Evolutionary conservation across 305 asterid genomes (phyloP), one percentile per base, ranked within the genome.

Genomic region (Fraxinus xanthoxyloides): DNA sequence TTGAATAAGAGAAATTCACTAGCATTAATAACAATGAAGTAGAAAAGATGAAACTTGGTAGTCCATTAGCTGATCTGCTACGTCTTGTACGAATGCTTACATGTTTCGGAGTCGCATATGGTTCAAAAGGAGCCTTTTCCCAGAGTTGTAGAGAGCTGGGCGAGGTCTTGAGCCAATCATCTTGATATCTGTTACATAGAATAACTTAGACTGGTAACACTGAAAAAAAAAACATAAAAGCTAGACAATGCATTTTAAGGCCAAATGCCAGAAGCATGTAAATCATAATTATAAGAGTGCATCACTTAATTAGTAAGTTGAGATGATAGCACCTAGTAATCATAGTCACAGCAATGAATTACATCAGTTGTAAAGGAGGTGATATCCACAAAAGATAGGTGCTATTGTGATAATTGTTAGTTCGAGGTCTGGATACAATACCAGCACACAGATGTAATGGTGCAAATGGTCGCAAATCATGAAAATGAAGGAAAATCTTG

Each of bases 111-210:
- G 95, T 91, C 23, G 98, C 99, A 81, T 97, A 97, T 75, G 99
- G 99, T 89, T 97, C 99, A 82, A 97, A 90, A 77, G 98, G 99
- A 87, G 98, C 99, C 92, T 97, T 97, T 78, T 97, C 99, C 99
- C 99, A 97, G 84, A 92, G 78, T 81, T 93, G 95, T 72, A 97
- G 89, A 84, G 97, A 93, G 87, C 90, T 90, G 65, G 98, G 90
- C 19, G 99, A 92, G 72, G 97, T 92, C 89, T 97, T 97, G 54
- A 97, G 98, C 98, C 99, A 97, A 88, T 97, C 99, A 79, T 97
- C 98, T 92, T 97, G 98, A 90, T 97, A 97, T 92, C 98, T 97
- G 77, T 85, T 63, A 77, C 77, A 85, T 75, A 72, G 80, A 85
- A 83, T 81, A 76, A 82, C 46, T 72, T 81, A 80, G 78, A 43